These are phyloP conservation scores for Orbilia oligospora DNA, from an alignment of 2,329 filamentous ascomycete species.

Conservation along the genomic window DNA sequence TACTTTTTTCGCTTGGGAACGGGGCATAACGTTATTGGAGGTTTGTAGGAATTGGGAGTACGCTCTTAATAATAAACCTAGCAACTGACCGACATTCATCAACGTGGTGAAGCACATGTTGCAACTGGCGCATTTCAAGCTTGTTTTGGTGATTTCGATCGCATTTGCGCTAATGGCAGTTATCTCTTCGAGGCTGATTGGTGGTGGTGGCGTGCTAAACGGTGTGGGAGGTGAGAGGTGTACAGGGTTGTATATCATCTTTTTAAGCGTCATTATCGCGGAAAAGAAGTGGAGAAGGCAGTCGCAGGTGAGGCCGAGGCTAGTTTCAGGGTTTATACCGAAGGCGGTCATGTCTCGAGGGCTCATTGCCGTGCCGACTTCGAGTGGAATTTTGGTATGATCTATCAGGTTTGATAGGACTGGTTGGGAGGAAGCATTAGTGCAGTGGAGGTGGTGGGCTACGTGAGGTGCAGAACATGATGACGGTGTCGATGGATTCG, in stretches of 20 bases:
- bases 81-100: constrained; percentile 57
- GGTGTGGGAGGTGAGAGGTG: constrained; percentile 57
- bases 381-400: constrained; percentile 49
- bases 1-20: constrained; percentile 35
- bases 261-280: constrained; percentile 58
- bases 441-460: constrained; percentile 27
- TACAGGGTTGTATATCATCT: constrained; percentile 60
- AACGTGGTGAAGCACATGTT: constrained; percentile 60
- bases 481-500: constrained; percentile 29
- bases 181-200: constrained; percentile 55
- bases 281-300: constrained; percentile 60
- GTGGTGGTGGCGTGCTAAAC: constrained; percentile 53
- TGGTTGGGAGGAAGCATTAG: constrained; percentile 20
- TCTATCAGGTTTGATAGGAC: constrained; percentile 47
- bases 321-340: constrained; percentile 29
- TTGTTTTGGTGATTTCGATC: constrained; percentile 56
- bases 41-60: constrained; percentile 58
- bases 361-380: constrained; percentile 46
- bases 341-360: constrained; percentile 53
- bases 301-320: constrained; percentile 52
- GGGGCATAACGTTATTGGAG: constrained; percentile 45
- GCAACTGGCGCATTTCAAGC: constrained; percentile 57
- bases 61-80: constrained; percentile 46
- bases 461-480: neutral
- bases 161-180: constrained; percentile 53